Base-by-base conservation (phyloP, 2,329 filamentous ascomycete genomes). In the Escovopsis sp. region DNA sequence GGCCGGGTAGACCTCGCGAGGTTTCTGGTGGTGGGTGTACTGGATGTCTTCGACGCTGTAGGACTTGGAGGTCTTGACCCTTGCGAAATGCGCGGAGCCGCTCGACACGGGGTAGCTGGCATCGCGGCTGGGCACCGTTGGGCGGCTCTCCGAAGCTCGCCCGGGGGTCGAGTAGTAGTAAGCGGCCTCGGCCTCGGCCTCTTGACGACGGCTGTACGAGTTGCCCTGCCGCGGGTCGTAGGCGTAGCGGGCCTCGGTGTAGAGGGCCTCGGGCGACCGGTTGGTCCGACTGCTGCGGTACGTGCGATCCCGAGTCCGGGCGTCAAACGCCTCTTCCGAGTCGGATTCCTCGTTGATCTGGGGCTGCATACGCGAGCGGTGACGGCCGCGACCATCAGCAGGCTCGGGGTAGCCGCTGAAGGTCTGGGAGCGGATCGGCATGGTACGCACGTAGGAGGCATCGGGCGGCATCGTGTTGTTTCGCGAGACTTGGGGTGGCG, bases 391-490 rank as follows among this genome's bases (percentile, higher is more conserved):
- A 6, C 52, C 46, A 9, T 57, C 53, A 2, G 45, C 27, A 2
- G 44, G 16, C 2, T 57, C 55, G 5, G 49, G 45, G 36, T 54
- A 54, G 0, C 33, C 44, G 32, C 51, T 53, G 39, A 53, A 65
- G 0, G 62, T 65, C 39, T 62, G 49, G 2, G 63, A 45, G 33
- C 63, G 53, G 5, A 43, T 45, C 3, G 59, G 58, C 1, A 53
- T 46, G 8, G 56, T 51, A 11, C 59, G 57, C 25, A 44, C 13
- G 40, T 56, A 57, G 2, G 29, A 48, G 5, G 42, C 31, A 4
- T 62, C 59, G 5, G 47, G 44, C 2, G 61, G 60, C 54, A 60
- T 58, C 2, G 60, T 63, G 45, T 54, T 56, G 27, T 55, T 55
- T 35, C 63, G 56, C 5, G 53, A 49, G 6, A 60, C 48, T 12